These are phyloP conservation scores for Aspergillus niger DNA, from an alignment of 2,329 filamentous ascomycete species.

Conservation along the genomic window DNA sequence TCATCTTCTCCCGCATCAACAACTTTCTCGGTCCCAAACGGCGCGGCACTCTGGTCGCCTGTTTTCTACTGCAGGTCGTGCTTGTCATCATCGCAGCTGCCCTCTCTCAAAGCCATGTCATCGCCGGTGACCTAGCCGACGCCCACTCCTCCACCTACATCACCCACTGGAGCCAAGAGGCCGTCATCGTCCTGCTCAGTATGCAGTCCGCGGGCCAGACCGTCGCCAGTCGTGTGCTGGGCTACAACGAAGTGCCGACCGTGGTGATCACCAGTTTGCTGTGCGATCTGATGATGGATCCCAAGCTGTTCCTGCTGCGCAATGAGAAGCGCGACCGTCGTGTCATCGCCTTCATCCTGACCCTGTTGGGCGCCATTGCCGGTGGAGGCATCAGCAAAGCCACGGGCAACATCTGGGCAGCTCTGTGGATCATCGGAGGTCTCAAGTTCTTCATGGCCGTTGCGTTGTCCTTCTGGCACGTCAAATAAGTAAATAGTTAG, in stretches of 20 bases:
- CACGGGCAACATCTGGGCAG: constrained; percentile 24
- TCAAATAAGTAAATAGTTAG: not conserved
- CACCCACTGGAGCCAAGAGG: constrained; percentile 27
- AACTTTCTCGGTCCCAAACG: constrained; percentile 24
- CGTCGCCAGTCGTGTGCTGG: constrained; percentile 30
- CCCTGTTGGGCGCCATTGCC: constrained; percentile 29
- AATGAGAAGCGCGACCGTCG: constrained; percentile 33
- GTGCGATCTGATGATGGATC: constrained; percentile 35
- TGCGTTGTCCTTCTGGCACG: constrained; percentile 26
- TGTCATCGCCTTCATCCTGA: constrained; percentile 30
- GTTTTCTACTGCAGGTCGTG: constrained; percentile 32
- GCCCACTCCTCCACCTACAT: not conserved
- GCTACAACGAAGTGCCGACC: constrained; percentile 35
- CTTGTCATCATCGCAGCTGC: constrained; percentile 32
- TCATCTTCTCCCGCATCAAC: constrained; percentile 43
- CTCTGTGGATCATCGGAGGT: constrained; percentile 28
- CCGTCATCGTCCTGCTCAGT: constrained; percentile 34
- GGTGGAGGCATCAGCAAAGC: constrained; percentile 34
- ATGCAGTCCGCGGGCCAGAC: constrained; percentile 38
- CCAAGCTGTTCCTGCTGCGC: constrained; percentile 28
- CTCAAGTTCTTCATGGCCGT: constrained; percentile 26
- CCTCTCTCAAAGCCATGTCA: constrained; percentile 28
- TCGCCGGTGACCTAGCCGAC: constrained; percentile 22
- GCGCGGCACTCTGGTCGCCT: constrained; percentile 29
- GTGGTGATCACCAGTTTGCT: constrained; percentile 37